Percentiles rank a stretch among this genome's conserved stretches.
Conservation (phyloP, 495 filamentous ascomycete genomes). For the Neurospora pannonica region DNA sequence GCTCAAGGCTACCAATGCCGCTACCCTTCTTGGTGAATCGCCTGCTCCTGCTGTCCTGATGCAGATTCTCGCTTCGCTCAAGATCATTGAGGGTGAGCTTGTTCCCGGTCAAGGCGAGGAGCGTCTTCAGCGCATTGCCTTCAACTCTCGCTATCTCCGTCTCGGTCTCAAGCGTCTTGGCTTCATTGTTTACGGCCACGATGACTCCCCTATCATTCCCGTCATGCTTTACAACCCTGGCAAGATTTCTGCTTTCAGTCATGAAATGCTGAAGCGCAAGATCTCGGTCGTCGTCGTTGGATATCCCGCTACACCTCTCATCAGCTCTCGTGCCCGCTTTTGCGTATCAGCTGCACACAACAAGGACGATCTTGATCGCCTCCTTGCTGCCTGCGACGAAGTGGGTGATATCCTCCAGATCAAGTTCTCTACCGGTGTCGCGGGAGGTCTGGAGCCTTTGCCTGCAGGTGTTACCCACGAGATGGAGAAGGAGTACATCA, state of each 20-base stretch:
- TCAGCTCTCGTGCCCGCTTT: constrained; percentile 88
- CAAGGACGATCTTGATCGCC: constrained; percentile 91
- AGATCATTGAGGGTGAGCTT: constrained; percentile 81
- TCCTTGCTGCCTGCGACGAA: constrained; percentile 84
- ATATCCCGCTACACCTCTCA: constrained; percentile 93
- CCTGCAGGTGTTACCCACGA: constrained; percentile 58
- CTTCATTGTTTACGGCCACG: constrained; percentile 92
- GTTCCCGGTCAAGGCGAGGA: constrained; percentile 89
- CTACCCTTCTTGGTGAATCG: constrained; percentile 78
- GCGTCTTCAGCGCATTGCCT: constrained; percentile 88
- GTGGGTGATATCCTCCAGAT: constrained; percentile 86
- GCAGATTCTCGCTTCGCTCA: constrained; percentile 77
- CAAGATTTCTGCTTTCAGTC: constrained; percentile 96
- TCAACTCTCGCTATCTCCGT: constrained; percentile 96
- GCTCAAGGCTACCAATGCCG: constrained; percentile 75
- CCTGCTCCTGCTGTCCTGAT: constrained; percentile 77
- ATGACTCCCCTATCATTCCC: constrained; percentile 96
- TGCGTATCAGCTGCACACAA: constrained; percentile 94
- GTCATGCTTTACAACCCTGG: constrained; percentile 89
- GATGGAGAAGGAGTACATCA: constrained; percentile 62
- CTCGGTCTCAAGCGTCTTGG: constrained; percentile 94
- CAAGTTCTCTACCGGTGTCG: constrained; percentile 91
- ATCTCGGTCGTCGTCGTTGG: constrained; percentile 98
- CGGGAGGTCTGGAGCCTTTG: constrained; percentile 71
- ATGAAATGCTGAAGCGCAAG: constrained; percentile 94